Evolutionary conservation across 495 filamentous ascomycete genomes (phyloP), one percentile per base, ranked within the genome.

Genomic region (Glonium stellatum): DNA sequence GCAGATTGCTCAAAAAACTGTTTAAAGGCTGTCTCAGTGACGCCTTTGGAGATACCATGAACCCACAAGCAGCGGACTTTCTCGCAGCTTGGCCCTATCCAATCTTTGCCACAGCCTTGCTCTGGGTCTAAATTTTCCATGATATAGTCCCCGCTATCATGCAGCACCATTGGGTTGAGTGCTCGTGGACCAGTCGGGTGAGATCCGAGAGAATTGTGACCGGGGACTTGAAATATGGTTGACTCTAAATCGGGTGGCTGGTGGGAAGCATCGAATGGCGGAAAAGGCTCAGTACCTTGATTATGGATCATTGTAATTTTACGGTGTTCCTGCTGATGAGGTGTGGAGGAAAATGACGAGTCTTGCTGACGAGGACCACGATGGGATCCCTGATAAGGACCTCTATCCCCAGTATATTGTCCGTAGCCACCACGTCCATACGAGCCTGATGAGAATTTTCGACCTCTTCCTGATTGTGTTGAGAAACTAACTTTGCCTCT

Each of bases 11-110:
- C n/a, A 27, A 66, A 67, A 9, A 57, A 42, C 11, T 39, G 9
- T 18, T 4, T 27, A 10, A 65, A 15, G 5, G 42, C 41, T 6
- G 23, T 18, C 5, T 19, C 56, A 41, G 46, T 27, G 25, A 27
- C 23, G 5, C 36, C 37, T 12, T 23, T n/a, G 31, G 36, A 23
- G 6, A 63, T 12, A 11, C 36, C 22, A 31, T 8, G 19, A 11
- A 63, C 55, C 47, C 37, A 57, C 11, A 67, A 46, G 11, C 36
- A 10, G 4, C 10, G 52, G 54, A 63, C 54, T 42, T 22, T 34
- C 6, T 56, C 41, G 41, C 58, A 57, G n/a, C 61, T 27, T 8
- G 57, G 57, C 8, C 52, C 61, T 41, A 67, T 67, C 53, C 52
- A 67, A 18, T 46, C 31, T 21, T 60, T 54, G 23, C 39, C 42